phyloP scores from a whole-genome alignment of 2,329 filamentous ascomycete species.

The Fusarium beomiforme region DNA sequence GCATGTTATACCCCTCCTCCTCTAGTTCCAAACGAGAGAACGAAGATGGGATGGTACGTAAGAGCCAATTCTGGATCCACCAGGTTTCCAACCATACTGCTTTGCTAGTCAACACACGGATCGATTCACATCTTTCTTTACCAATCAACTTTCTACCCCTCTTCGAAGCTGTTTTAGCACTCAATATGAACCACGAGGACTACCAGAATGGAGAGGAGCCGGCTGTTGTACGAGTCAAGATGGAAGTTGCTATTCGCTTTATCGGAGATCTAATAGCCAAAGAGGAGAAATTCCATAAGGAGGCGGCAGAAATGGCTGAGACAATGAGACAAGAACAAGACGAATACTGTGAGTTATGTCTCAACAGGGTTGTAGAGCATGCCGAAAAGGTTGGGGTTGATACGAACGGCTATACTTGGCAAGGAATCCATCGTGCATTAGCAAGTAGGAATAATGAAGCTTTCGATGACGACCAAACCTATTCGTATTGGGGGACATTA shows the following conservation, averaged over 20 bases:
- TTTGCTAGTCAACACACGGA: not conserved
- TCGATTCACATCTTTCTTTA: not conserved
- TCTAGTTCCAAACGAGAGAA: not conserved
- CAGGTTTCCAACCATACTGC: not conserved
- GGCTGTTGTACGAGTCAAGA: not conserved
- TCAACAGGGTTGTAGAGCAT: not conserved
- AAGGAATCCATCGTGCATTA: not conserved
- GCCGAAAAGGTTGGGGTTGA: not conserved
- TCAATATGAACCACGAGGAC: not conserved
- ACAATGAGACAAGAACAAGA: not conserved
- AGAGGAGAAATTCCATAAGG: not conserved
- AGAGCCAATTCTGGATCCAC: not conserved
- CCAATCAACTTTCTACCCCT: not conserved
- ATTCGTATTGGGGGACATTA: not conserved
- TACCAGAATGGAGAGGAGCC: not conserved
- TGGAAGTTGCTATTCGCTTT: not conserved
- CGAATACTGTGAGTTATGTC: not conserved
- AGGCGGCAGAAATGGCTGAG: fast-evolving
- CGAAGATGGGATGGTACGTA: not conserved
- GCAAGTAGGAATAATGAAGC: not conserved
- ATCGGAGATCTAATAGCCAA: fast-evolving
- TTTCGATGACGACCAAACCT: fast-evolving
- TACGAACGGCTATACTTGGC: not conserved
- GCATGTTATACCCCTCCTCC: fast-evolving
- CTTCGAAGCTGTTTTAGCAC: not conserved